These are phyloP conservation scores for Diaporthe sp. DNA, from an alignment of 2,329 filamentous ascomycete genomes.

Conservation along the genomic window DNA sequence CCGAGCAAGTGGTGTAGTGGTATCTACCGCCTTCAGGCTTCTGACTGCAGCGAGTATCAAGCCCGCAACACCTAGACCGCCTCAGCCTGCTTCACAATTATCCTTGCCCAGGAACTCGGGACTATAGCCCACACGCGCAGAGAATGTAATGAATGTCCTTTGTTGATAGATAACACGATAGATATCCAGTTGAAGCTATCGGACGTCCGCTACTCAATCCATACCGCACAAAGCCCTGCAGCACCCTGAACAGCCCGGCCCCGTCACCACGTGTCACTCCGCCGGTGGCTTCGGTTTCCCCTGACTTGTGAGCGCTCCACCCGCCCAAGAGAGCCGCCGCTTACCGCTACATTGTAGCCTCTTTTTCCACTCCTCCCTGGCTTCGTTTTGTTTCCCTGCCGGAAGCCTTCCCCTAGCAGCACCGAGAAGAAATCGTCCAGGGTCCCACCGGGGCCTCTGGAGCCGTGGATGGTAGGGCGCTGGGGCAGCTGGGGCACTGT, in stretches of 20 bases:
- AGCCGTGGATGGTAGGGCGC: neutral
- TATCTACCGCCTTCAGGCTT: neutral
- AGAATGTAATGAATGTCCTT: neutral
- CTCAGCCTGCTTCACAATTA: neutral
- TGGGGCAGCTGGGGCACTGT: neutral
- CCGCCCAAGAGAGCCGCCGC: slow-evolving; percentile 25
- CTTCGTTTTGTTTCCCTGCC: slow-evolving; percentile 23
- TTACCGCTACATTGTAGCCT: slow-evolving; percentile 36
- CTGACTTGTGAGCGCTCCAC: slow-evolving; percentile 27
- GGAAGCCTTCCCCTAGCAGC: slow-evolving; percentile 32
- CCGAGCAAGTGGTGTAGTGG: neutral
- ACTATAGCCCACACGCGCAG: neutral
- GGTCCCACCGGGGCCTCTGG: neutral
- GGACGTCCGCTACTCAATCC: slow-evolving; percentile 1
- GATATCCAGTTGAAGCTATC: neutral
- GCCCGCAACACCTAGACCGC: neutral
- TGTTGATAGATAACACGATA: neutral
- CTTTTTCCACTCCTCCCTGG: slow-evolving; percentile 1
- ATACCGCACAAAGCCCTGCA: slow-evolving; percentile 10
- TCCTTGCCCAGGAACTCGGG: neutral
- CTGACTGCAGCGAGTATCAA: neutral
- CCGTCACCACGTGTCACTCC: slow-evolving; percentile 40
- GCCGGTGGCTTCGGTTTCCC: slow-evolving; percentile 27
- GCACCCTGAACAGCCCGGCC: slow-evolving; percentile 30
- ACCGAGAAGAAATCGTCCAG: slow-evolving; percentile 8